Evolutionary conservation across 2,329 filamentous ascomycete species (phyloP), one percentile per base, ranked within the genome.

Genomic region (Diaporthe nobilis): DNA sequence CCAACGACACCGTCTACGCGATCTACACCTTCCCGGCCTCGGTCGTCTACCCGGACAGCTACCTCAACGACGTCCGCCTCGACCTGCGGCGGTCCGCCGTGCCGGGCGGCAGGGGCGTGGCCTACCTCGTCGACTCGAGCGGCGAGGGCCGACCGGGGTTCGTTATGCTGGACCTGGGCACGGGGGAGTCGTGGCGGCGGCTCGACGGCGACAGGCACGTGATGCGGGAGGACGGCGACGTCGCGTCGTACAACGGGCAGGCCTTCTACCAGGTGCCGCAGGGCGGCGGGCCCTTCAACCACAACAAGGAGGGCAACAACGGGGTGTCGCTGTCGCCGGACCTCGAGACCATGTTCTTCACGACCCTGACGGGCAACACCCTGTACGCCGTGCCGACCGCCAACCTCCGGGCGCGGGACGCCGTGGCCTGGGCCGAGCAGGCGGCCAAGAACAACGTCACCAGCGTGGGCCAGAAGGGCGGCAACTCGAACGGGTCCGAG

Each of bases 41-140:
- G 8, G 85, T 87, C 4, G 84, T 86, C 77, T 87, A 83, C 76
- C 85, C 85, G 2, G 86, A 87, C 78, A 84, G 82, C 39, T 88
- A 86, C 79, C 83, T 87, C 78, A 87, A 87, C 76, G 86, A 87
- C 75, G 73, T 88, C 2, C 85, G 86, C 37, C 87, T 88, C 79
- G 86, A 88, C 77, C 81, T 87, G 47, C 82, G 85, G n/a, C 61
- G 83, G 9, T 83, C 85, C 58, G 79, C 82, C 1, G 83, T 84
- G 3, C 82, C 81, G n/a, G 82, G 81, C 2, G 85, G 84, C 13
- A 74, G 81, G 28, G 85, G 86, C 15, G 83, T 87, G 37, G 86
- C 85, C 6, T 87, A 87, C 77, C 83, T 88, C 3, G 83, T 86
- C 34, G 86, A 88, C 80, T 85, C 82, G 77, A 85, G 82, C 72